phyloP scores from a whole-genome alignment of 2,329 filamentous ascomycete genomes.

The Byssothecium circinans region DNA sequence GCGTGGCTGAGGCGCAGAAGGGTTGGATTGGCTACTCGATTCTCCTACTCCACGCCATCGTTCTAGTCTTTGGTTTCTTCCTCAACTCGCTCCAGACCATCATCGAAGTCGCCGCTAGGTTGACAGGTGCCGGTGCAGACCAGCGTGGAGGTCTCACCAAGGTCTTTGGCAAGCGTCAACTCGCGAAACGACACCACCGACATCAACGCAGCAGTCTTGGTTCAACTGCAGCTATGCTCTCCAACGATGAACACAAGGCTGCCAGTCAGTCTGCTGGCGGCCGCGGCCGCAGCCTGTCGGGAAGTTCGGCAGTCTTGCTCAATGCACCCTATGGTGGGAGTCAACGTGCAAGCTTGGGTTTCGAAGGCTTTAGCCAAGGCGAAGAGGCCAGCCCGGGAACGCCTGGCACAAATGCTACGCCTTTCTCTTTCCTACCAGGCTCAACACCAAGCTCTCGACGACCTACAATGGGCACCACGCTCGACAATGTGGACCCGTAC shows the following conservation, averaged over 20 bases:
- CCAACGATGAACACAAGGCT: conserved; percentile 67
- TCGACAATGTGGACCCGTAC: conserved; percentile 68
- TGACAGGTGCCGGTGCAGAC: conserved; percentile 80
- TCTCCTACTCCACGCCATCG: conserved; percentile 78
- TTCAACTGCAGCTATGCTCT: conserved; percentile 80
- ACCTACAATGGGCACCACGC: conserved; percentile 35
- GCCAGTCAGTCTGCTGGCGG: conserved; percentile 56
- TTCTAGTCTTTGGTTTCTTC: conserved; percentile 89
- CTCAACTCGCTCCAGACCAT: conserved; percentile 88
- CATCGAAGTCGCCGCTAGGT: conserved; percentile 80
- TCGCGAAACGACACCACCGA: conserved; percentile 71
- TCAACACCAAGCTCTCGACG: conserved; percentile 47
- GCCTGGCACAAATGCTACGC: conserved; percentile 71
- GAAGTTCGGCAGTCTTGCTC: conserved; percentile 63
- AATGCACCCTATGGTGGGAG: conserved; percentile 52
- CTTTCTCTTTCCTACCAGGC: conserved; percentile 67
- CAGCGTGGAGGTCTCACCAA: conserved; percentile 79
- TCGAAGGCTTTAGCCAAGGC: conserved; percentile 57
- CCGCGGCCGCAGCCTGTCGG: conserved; percentile 61
- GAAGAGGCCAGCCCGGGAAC: conserved; percentile 60
- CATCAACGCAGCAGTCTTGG: conserved; percentile 77
- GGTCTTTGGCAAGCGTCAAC: conserved; percentile 84
- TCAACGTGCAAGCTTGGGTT: conserved; percentile 52
- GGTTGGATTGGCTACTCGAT: conserved; percentile 97
- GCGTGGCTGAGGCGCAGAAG: conserved; percentile 75